Conservation (phyloP, 306 rosid species). For the Lagenaria siceraria region DNA sequence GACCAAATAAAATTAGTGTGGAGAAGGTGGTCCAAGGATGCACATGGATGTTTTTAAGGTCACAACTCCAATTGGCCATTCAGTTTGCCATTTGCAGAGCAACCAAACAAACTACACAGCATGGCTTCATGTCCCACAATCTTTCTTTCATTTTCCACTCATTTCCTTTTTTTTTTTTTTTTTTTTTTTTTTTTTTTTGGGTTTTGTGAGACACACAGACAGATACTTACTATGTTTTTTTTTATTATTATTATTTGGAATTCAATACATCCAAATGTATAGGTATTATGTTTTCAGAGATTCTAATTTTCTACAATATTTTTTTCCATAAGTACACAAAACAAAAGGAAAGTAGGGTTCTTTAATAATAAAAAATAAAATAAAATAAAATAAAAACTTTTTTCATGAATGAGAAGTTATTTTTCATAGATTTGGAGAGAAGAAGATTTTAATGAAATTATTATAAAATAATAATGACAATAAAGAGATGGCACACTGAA, state of each 20-base stretch:
- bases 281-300: not conserved
- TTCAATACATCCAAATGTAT: not conserved
- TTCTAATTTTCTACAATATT: not conserved
- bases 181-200: not conserved
- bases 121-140: constrained; percentile 3
- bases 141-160: not conserved
- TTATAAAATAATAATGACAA: not conserved
- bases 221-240: not conserved
- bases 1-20: not conserved
- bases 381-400: not conserved
- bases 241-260: not conserved
- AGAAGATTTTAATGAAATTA: not conserved
- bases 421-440: not conserved
- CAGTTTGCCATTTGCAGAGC: not conserved
- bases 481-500: not conserved
- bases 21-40: constrained; percentile 1
- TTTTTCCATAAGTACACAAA: not conserved
- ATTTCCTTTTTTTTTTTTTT: not conserved
- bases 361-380: no score
- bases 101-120: constrained; percentile 4
- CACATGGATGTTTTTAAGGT: not conserved
- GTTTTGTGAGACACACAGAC: not conserved
- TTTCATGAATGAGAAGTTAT: not conserved
- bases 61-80: not conserved
- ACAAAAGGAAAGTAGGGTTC: not conserved